Percentiles rank a stretch among this genome's conserved stretches.
phyloP scores from a whole-genome alignment of 1,284 basidiomycete species.

The Ceraceosorus bombacis region DNA sequence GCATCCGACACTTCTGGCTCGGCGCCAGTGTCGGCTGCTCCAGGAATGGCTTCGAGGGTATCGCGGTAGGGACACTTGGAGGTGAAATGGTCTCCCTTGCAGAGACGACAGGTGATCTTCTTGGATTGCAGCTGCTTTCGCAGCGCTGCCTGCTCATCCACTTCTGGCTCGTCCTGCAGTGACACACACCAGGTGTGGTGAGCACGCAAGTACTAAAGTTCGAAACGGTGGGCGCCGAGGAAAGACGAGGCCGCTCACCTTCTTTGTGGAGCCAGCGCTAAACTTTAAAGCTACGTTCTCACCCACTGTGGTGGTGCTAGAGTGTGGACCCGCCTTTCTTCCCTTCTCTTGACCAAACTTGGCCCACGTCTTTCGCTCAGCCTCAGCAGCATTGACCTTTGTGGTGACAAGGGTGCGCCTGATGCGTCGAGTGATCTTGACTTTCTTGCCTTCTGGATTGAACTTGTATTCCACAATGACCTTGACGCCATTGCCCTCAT shows the following conservation, averaged over 20 bases:
- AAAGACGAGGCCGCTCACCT: slow-evolving; percentile 11
- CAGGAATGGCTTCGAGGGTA: slow-evolving; percentile 63
- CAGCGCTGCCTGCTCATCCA: slow-evolving; percentile 62
- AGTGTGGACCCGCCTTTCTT: slow-evolving; percentile 77
- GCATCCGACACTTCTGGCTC: slow-evolving; percentile 47
- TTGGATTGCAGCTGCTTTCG: slow-evolving; percentile 65
- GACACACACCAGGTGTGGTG: neutral
- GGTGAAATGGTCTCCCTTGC: slow-evolving; percentile 96
- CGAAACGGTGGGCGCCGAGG: slow-evolving; percentile 1
- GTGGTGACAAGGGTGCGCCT: slow-evolving; percentile 81
- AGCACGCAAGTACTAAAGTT: neutral
- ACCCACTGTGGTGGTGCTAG: slow-evolving; percentile 79
- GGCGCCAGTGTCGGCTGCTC: slow-evolving; percentile 48
- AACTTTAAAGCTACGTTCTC: slow-evolving; percentile 83
- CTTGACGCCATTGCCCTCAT: slow-evolving; percentile 82
- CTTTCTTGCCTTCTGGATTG: slow-evolving; percentile 88
- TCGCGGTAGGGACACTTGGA: slow-evolving; percentile 98
- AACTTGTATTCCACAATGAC: slow-evolving; percentile 73
- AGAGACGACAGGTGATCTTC: slow-evolving; percentile 85
- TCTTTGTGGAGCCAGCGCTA: slow-evolving; percentile 57
- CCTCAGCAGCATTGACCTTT: slow-evolving; percentile 86
- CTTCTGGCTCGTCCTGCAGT: slow-evolving; percentile 59
- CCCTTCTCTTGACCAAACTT: slow-evolving; percentile 93
- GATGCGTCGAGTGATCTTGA: slow-evolving; percentile 82
- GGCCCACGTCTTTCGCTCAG: slow-evolving; percentile 78